Evolutionary conservation across 345 rosid species (phyloP), one percentile per base, ranked within the genome.

Genomic region (Heritiera fomes): DNA sequence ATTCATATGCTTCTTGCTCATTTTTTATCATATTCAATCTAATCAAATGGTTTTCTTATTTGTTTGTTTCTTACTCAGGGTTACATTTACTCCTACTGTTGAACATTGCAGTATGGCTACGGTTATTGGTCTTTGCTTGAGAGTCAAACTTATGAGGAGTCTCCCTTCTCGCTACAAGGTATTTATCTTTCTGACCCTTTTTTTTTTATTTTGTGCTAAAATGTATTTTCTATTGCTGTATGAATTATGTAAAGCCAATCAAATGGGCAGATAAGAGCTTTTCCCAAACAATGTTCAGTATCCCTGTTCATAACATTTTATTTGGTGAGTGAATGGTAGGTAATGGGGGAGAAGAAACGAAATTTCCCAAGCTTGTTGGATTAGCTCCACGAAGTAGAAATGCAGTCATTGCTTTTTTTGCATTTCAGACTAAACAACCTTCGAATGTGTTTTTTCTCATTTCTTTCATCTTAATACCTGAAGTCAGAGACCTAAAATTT

Each of bases 101-200:
- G 98, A 91, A 81, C 98, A 89, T 76, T 97, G 98, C 85, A 90
- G 94, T 79, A 91, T 97, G 98, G 98, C 97, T 15, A 84, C 96
- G 9, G 87, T 93, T 62, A 97, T 97, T 65, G 99, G 99, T 79
- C 95, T 94, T 80, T 90, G 94, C 88, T 80, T 94, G 76, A 89
- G 98, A 28, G 97, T 93, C 58, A 94, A 97, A 82, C 94, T 97
- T 52, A 79, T 91, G 90, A 91, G 90, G 80, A 94, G 94, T 87
- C 90, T 97, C 75, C 99, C 99, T 82, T 76, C 87, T 73, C 97
- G 97, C 75, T 97, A 89, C 90, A 97, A 97, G 95, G 98, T 94
- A 56, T 23, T 23, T 23, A 23, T 17, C 65, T 70, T 66, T 41
- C 28, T 18, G 7, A 1, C 28, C 2, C 41, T 17, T 7, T 8